These are phyloP conservation scores for Hanseniaspora singularis DNA, from an alignment of 805 yeast species.

Conservation along the genomic window DNA sequence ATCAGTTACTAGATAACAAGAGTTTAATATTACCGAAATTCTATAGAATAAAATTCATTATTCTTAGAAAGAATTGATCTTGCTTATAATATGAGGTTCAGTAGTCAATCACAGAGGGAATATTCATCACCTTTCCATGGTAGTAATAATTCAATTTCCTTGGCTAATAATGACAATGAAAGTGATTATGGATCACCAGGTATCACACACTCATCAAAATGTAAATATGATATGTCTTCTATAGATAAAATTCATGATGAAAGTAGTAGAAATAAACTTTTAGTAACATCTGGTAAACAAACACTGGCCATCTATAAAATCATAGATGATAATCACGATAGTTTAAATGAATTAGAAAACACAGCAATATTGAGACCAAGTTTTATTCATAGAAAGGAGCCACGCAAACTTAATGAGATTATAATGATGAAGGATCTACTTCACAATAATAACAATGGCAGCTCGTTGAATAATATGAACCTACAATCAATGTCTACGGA, in stretches of 20 bases:
- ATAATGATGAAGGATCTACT: conserved; percentile 11
- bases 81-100: too few relatives aligned
- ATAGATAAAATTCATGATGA: conserved; percentile 13
- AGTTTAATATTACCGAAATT: too few relatives aligned
- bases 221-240: conserved; percentile 6
- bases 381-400: background rate
- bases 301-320: conserved; percentile 7
- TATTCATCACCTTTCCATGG: too few relatives aligned
- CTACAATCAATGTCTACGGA: too few relatives aligned
- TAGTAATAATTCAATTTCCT: background rate
- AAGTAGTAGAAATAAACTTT: conserved; percentile 1
- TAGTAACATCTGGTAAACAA: conserved; percentile 8
- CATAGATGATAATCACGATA: background rate
- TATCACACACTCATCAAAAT: conserved; percentile 7
- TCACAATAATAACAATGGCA: background rate
- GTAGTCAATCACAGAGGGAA: too few relatives aligned
- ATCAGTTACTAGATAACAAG: too few relatives aligned
- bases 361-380: too few relatives aligned
- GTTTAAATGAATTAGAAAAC: too few relatives aligned
- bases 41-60: too few relatives aligned
- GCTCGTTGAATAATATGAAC: too few relatives aligned
- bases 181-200: conserved; percentile 12
- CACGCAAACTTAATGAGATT: background rate
- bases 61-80: too few relatives aligned
- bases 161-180: background rate